Evolutionary conservation across 305 asterid species (phyloP), one percentile per base, ranked within the genome.

Genomic region (Euphrasia arctica): DNA sequence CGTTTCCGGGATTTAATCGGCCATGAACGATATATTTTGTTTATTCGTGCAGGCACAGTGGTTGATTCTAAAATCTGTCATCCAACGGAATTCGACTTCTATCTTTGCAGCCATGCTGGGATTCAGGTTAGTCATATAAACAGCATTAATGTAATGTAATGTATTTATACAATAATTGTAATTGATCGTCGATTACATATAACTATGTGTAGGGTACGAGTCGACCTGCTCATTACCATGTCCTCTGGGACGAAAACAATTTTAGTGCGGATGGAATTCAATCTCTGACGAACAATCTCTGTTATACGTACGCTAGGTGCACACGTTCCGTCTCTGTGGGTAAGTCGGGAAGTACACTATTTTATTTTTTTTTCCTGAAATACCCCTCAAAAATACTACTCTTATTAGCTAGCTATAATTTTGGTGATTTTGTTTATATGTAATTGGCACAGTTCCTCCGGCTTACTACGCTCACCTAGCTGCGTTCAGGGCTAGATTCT

Each of bases 211-310:
- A 93, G 99, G 99, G 99, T 36, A 93, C 99, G 12, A 93, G 99
- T 63, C 86, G 97, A 29, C 99, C 99, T 3, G 99, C 97, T 12
- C 99, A 93, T 70, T 93, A 93, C 79, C 99, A 93, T 75, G 99
- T 90, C 57, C 80, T 93, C 5, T 93, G 99, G 99, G 99, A 93
- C 13, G 99, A 93, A 76, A 93, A 93, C 80, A 93, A 90, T 70
- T 93, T 93, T 70, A 88, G 95, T 1, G 97, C 99, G 0, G 98
- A 92, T 25, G 98, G 95, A 7, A 89, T 92, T 67, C 98, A 92
- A 60, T 90, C 96, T 0, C 67, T 92, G 78, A 92, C 98, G 1
- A 92, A 92, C 80, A 92, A 92, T 74, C 97, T 92, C 52, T 92
- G 98, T 72, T 92, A 92, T 58, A 92, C 98, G 31, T 92, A 92